Evolutionary conservation across 805 yeast genomes (phyloP), one percentile per base, ranked within the genome.

Genomic region (Lachancea fermentati): DNA sequence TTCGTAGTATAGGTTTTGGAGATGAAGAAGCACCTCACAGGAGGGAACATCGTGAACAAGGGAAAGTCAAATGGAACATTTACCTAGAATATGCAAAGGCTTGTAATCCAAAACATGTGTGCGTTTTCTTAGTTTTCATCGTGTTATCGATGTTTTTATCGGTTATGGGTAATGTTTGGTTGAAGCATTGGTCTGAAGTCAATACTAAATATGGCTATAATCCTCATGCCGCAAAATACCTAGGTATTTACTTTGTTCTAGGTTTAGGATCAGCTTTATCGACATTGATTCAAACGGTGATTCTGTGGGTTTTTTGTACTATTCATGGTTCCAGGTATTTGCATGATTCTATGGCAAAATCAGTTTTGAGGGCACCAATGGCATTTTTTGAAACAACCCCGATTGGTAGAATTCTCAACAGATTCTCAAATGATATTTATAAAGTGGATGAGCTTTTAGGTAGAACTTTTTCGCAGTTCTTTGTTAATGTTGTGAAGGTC

Each of bases 131-230:
- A 37, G 38, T 57, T 0, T 70, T 78, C 47, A 71, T 84, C 46
- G 55, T 82, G n/a, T 34, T 73, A 4, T 72, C 85, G 0, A 82
- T 77, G 73, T 57, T 72, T 8, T 55, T 79, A 36, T 73, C 79
- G 42, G 91, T 86, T 37, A 66, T 67, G 33, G 79, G 88, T 28
- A 88, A 81, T 58, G 76, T 91, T 39, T 93, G 99, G 99, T 75
- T 93, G 54, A 93, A 93, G 62, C 86, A 86, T 62, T 93, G 98
- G 98, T 85, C 97, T 9, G 99, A 93, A 59, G 76, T 83, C 16
- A 93, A 91, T 57, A 73, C 89, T 3, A 65, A 61, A 32, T 58
- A 65, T 29, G 91, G 88, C 18, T 65, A 65, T 42, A 91, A 91
- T 58, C 95, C 95, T 2, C 60, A 78, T 44, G 77, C 84, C n/a